Percentiles rank a stretch among this genome's conserved stretches.
Evolutionary conservation across 1,284 basidiomycete genomes (phyloP).

Genomic region (Baeospora myosura): DNA sequence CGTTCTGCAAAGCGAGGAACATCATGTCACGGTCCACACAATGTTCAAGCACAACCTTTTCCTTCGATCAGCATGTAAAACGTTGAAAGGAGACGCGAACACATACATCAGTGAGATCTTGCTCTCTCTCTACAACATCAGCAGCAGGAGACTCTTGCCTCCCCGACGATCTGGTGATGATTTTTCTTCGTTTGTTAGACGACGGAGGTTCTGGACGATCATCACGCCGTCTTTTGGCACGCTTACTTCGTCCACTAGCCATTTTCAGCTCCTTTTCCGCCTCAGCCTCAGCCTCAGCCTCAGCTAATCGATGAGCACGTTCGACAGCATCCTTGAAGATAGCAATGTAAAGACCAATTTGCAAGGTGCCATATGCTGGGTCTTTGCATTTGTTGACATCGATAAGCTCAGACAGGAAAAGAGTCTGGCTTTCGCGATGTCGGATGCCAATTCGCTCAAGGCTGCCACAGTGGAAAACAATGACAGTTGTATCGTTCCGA

Average conservation of each 20-base stretch:
- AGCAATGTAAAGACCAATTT: background rate
- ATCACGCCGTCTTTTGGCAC: background rate
- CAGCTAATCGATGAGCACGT: background rate
- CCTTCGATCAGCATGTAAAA: background rate
- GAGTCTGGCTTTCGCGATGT: slow-evolving; percentile 4
- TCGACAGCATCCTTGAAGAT: background rate
- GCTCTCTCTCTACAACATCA: background rate
- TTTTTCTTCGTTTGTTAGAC: background rate
- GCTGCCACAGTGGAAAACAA: slow-evolving; percentile 6
- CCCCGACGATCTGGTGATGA: background rate
- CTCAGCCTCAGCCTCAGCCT: background rate
- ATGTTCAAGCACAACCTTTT: background rate
- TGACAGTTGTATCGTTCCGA: slow-evolving; percentile 3
- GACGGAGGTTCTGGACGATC: background rate
- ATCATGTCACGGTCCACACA: background rate
- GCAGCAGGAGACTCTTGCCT: background rate
- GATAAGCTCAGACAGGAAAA: slow-evolving; percentile 3
- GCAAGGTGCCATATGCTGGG: background rate
- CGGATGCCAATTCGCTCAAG: slow-evolving; percentile 4
- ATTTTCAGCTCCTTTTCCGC: background rate
- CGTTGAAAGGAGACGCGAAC: background rate
- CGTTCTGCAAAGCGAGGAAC: background rate
- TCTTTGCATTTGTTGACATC: background rate
- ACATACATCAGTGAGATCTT: background rate
- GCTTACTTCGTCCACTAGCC: background rate